Evolutionary conservation across 345 rosid genomes (phyloP), one percentile per base, ranked within the genome.

Genomic region (Schrenkiella parvula): DNA sequence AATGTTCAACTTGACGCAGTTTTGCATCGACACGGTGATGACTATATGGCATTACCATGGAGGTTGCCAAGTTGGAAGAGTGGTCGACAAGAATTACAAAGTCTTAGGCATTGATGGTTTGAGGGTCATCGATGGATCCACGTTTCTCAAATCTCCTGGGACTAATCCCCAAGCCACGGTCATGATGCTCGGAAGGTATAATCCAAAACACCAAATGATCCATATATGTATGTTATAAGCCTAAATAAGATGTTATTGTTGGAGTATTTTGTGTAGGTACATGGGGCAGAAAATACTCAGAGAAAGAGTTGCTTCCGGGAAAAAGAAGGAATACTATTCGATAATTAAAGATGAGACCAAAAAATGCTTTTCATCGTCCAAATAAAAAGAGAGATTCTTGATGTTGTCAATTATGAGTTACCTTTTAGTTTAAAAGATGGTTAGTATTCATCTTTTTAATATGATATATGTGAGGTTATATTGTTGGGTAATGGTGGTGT

Each of bases 151-250:
- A n/a, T n/a, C n/a, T n/a, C n/a, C n/a, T n/a, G n/a, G n/a, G n/a
- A n/a, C n/a, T n/a, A n/a, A n/a, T n/a, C n/a, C n/a, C n/a, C n/a
- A n/a, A n/a, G n/a, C n/a, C n/a, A n/a, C n/a, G n/a, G n/a, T n/a
- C n/a, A n/a, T n/a, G n/a, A n/a, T n/a, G 90, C 85, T 88, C 21
- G 89, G 90, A 83, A 88, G 90, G 93, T 88, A 71, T 61, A 58
- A 6, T 5, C 8, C 1, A 19, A 5, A 38, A 3, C n/a, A 50
- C 4, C 2, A 17, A 51, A 50, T 46, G n/a, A 29, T 46, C 6
- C 17, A 15, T 22, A 22, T 50, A 64, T 29, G 31, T 6, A 17
- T n/a, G 1, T 47, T 15, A 8, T 11, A 37, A 8, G 17, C 38
- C 7, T 41, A 6, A 56, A 21, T 13, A 35, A 52, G 11, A 32